These are phyloP conservation scores for Verticillium dahliae DNA, from an alignment of 2,329 filamentous ascomycete species.

Conservation along the genomic window DNA sequence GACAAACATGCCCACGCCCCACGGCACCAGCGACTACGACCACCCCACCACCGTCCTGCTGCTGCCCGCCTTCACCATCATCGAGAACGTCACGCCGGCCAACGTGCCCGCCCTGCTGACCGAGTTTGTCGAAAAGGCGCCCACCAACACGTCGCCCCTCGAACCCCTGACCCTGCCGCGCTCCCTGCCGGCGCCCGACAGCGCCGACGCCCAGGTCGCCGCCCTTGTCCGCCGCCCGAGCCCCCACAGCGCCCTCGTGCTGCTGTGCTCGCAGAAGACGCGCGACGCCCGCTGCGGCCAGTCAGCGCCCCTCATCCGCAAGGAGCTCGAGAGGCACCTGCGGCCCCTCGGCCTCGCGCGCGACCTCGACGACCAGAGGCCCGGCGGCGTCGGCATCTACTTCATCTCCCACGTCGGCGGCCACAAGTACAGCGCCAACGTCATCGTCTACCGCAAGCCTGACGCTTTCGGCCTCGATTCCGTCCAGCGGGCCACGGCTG, in stretches of 20 bases:
- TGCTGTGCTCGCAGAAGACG: slow-evolving; percentile 92
- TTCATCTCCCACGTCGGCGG: slow-evolving; percentile 96
- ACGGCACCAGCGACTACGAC: slow-evolving; percentile 54
- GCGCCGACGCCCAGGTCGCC: not conserved
- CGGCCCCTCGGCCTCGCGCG: slow-evolving; percentile 78
- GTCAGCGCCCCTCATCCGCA: slow-evolving; percentile 80
- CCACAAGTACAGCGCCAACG: slow-evolving; percentile 93
- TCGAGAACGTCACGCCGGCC: slow-evolving; percentile 76
- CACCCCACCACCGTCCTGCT: slow-evolving; percentile 74
- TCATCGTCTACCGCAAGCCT: slow-evolving; percentile 76
- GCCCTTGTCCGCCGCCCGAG: slow-evolving; percentile 48
- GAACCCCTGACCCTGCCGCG: slow-evolving; percentile 28
- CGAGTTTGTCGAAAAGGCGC: slow-evolving; percentile 61
- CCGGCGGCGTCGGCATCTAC: slow-evolving; percentile 90
- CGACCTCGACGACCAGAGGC: slow-evolving; percentile 80
- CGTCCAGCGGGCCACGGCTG: slow-evolving; percentile 28
- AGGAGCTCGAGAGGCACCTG: slow-evolving; percentile 84
- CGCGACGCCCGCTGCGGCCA: slow-evolving; percentile 92
- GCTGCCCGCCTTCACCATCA: slow-evolving; percentile 74
- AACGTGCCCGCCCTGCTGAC: slow-evolving; percentile 66
- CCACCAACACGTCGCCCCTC: slow-evolving; percentile 67
- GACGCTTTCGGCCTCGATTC: slow-evolving; percentile 49
- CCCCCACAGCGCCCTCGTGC: slow-evolving; percentile 78
- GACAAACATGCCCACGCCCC: slow-evolving; percentile 80
- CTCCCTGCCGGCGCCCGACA: slow-evolving; percentile 22